Conservation (phyloP, 148 eudicot species). For the Vaccinium myrtillus region DNA sequence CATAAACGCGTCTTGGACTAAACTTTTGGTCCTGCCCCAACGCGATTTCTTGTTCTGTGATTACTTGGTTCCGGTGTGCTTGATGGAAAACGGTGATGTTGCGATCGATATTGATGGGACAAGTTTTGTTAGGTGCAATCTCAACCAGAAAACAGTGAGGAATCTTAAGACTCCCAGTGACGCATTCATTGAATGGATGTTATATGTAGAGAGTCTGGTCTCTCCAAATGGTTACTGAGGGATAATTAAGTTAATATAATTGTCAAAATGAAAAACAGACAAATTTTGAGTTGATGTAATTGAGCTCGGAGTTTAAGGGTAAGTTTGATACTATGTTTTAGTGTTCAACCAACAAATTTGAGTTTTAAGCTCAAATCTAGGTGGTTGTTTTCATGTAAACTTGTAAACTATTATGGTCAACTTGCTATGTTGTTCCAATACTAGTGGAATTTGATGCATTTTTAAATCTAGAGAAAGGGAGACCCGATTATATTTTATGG, state of each 20-base stretch:
- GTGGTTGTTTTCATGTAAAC: too few species aligned
- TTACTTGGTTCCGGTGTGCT: not conserved
- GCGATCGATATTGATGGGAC: constrained; percentile 3
- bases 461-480: too few species aligned
- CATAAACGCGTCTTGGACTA: not conserved
- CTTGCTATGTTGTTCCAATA: too few species aligned
- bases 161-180: not conserved
- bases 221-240: not conserved
- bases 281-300: not conserved
- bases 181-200: not conserved
- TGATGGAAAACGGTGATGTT: not conserved
- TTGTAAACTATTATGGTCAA: too few species aligned
- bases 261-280: not conserved
- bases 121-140: not conserved
- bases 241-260: not conserved
- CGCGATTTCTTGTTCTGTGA: not conserved
- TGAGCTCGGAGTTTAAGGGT: too few species aligned
- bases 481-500: too few species aligned
- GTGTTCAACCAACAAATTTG: too few species aligned
- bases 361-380: too few species aligned
- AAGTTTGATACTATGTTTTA: too few species aligned
- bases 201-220: constrained; percentile 11
- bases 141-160: not conserved
- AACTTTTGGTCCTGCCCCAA: not conserved
- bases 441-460: too few species aligned